Evolutionary conservation across 2,329 filamentous ascomycete species (phyloP).

Genomic region (Aspergillus fructus): DNA sequence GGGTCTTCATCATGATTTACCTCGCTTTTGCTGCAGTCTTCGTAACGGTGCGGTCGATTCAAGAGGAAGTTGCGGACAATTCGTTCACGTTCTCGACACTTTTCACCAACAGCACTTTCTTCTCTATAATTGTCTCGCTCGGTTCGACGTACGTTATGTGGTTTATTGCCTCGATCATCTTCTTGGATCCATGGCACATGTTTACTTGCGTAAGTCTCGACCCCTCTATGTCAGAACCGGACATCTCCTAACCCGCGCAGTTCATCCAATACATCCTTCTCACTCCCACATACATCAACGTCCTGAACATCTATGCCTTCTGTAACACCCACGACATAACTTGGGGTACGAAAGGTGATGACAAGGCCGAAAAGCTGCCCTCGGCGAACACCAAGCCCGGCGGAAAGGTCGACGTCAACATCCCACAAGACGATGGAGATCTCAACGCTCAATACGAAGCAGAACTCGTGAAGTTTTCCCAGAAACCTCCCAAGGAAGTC

Average conservation of each 20-base stretch:
- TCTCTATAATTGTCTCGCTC: conserved; percentile 89
- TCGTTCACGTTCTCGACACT: conserved; percentile 70
- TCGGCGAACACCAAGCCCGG: conserved; percentile 88
- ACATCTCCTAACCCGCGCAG: conserved; percentile 31
- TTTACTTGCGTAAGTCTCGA: conserved; percentile 64
- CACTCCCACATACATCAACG: conserved; percentile 96
- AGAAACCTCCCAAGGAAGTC: conserved; percentile 71
- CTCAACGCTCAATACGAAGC: conserved; percentile 92
- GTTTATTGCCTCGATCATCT: conserved; percentile 85
- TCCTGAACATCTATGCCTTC: conserved; percentile 98
- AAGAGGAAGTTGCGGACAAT: conserved; percentile 62
- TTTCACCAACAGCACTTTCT: conserved; percentile 86
- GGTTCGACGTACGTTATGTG: conserved; percentile 91
- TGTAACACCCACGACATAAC: conserved; percentile 98
- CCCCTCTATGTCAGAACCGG: background rate
- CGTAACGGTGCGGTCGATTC: conserved; percentile 85
- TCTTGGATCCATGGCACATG: conserved; percentile 99
- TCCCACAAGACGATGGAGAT: conserved; percentile 86
- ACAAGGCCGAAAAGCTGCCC: conserved; percentile 87
- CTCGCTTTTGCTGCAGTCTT: conserved; percentile 93
- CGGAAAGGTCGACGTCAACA: conserved; percentile 87
- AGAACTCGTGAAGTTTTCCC: conserved; percentile 71
- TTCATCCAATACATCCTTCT: conserved; percentile 93
- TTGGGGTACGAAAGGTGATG: conserved; percentile 97
- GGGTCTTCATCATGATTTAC: conserved; percentile 93